A percentile compares a stretch with the other conserved stretches of the same genome.
These are phyloP conservation scores for Phragmites australis DNA, from an alignment of 176 grass and related monocot species.

Conservation along the genomic window DNA sequence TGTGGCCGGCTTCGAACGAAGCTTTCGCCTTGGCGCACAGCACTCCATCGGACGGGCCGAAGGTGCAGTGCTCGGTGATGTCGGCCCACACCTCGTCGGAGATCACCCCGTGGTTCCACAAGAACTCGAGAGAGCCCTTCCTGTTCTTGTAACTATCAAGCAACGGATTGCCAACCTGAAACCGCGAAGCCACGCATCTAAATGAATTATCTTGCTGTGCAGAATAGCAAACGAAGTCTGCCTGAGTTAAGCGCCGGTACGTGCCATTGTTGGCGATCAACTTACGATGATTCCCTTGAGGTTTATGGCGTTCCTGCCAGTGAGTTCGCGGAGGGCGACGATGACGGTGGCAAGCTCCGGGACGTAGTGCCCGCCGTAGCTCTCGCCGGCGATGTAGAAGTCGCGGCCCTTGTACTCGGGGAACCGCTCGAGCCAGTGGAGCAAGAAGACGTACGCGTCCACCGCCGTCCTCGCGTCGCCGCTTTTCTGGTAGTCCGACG, in stretches of 20 bases:
- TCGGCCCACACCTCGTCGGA: conserved; percentile 44
- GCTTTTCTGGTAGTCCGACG: neutral
- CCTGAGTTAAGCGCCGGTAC: neutral
- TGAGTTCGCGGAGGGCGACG: neutral
- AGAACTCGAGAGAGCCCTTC: neutral
- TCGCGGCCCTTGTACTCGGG: conserved; percentile 58
- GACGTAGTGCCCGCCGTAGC: conserved; percentile 59
- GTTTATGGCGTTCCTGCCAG: neutral
- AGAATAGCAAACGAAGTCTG: neutral
- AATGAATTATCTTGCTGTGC: neutral
- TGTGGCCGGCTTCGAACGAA: neutral
- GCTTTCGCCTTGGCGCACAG: neutral
- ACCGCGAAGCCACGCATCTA: neutral
- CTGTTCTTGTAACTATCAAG: conserved; percentile 13
- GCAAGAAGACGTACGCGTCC: conserved; percentile 52
- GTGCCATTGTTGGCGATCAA: neutral
- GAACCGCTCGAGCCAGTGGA: conserved; percentile 62
- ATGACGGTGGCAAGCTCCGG: conserved; percentile 49
- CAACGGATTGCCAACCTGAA: conserved; percentile 49
- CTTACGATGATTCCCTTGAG: conserved; percentile 54
- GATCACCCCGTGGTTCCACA: conserved; percentile 60
- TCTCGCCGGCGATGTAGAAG: conserved; percentile 66
- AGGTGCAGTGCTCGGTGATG: conserved; percentile 41
- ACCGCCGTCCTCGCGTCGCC: conserved; percentile 16
- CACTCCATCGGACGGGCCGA: neutral